These are phyloP conservation scores for Cyclostephanos tholiformis DNA, from an alignment of 108 stramenopile genomes.

Conservation along the genomic window DNA sequence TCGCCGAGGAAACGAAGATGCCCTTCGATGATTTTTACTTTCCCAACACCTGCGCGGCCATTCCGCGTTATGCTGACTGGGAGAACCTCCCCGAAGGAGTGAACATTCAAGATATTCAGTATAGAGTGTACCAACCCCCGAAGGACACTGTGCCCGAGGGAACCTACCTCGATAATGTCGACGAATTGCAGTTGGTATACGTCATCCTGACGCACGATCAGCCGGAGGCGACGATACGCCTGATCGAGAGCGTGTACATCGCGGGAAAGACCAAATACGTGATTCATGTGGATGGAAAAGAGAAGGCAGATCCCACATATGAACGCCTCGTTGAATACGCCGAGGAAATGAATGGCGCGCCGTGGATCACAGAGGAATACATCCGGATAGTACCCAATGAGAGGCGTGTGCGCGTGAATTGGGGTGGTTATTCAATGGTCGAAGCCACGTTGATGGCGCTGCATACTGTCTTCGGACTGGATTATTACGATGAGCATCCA, in stretches of 20 bases:
- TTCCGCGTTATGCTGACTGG: conserved; percentile 61
- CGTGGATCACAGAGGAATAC: conserved; percentile 33
- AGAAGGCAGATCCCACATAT: conserved; percentile 64
- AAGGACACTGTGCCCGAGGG: conserved; percentile 59
- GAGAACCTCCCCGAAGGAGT: conserved; percentile 72
- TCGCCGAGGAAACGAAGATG: conserved; percentile 71
- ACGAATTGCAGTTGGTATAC: conserved; percentile 76
- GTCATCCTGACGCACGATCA: conserved; percentile 87
- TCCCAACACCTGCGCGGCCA: conserved; percentile 52
- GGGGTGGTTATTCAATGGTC: conserved; percentile 95
- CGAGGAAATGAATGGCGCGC: conserved; percentile 35
- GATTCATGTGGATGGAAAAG: conserved; percentile 91
- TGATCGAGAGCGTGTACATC: conserved; percentile 82
- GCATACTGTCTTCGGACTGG: conserved; percentile 53
- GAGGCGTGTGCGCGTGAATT: conserved; percentile 85
- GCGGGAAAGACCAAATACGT: conserved; percentile 67
- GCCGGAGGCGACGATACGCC: conserved; percentile 76
- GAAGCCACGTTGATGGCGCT: conserved; percentile 89
- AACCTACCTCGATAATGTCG: conserved; percentile 64
- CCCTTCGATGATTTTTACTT: conserved; percentile 70
- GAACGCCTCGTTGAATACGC: conserved; percentile 69
- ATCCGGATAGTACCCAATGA: conserved; percentile 74
- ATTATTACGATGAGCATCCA: conserved; percentile 57
- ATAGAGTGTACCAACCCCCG: conserved; percentile 77
- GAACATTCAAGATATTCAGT: conserved; percentile 60